These are phyloP conservation scores for Strigomonas culicis DNA, from an alignment of 208 protist genomes.

Conservation along the genomic window DNA sequence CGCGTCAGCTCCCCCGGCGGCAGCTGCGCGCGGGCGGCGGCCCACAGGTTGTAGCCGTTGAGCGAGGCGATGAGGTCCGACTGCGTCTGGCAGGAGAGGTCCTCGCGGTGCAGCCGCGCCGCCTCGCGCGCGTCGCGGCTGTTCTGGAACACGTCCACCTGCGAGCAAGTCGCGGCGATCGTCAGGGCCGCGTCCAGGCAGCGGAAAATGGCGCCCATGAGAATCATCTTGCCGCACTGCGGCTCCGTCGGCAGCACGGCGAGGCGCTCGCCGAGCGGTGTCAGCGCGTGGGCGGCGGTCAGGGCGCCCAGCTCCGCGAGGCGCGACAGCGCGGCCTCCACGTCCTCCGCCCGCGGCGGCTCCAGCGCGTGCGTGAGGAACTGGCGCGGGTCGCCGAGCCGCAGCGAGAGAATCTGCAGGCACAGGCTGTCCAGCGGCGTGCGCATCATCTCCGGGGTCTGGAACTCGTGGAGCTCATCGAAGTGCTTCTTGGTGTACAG, in stretches of 20 bases:
- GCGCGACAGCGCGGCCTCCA: conserved; percentile 58
- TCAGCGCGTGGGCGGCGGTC: conserved; percentile 77
- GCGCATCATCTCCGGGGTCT: conserved; percentile 94
- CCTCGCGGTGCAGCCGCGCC: conserved; percentile 66
- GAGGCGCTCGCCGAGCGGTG: conserved; percentile 79
- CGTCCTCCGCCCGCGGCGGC: conserved; percentile 48
- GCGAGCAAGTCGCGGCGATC: conserved; percentile 67
- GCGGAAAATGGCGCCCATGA: conserved; percentile 86
- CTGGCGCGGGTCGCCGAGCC: conserved; percentile 55
- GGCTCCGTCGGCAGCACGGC: conserved; percentile 74
- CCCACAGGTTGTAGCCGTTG: conserved; percentile 92
- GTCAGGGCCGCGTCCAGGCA: conserved; percentile 94
- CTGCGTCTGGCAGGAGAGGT: conserved; percentile 62
- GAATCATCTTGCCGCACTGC: conserved; percentile 87
- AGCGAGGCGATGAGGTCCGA: conserved; percentile 83
- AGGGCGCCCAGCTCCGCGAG: conserved; percentile 76
- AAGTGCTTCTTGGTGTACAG: conserved; percentile 90
- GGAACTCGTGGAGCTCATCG: conserved; percentile 72
- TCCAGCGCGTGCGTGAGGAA: conserved; percentile 78
- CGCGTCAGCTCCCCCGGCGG: conserved; percentile 30
- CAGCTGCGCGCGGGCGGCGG: conserved; percentile 32
- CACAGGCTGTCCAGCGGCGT: conserved; percentile 92
- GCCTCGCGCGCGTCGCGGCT: conserved; percentile 42
- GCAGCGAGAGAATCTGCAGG: conserved; percentile 72
- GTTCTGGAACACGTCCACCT: conserved; percentile 61